A percentile compares a stretch with the other conserved stretches of the same genome.
Evolutionary conservation across 2,329 filamentous ascomycete species (phyloP).

Genomic region (Beauveria varroae): DNA sequence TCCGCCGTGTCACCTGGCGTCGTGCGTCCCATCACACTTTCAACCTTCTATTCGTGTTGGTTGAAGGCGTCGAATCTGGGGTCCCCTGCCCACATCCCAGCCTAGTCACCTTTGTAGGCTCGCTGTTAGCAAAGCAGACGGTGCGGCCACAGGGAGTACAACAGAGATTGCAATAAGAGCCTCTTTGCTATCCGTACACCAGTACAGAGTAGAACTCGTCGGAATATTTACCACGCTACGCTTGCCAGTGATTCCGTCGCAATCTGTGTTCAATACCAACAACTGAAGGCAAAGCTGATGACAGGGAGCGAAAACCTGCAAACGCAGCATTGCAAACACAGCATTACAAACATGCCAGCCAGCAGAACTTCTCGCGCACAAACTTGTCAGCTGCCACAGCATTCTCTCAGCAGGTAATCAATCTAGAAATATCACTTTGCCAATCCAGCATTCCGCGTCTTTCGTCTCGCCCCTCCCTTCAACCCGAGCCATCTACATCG

Average conservation of each 20-base stretch:
- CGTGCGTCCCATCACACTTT: not conserved
- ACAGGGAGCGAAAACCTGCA: not conserved
- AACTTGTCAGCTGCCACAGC: not conserved
- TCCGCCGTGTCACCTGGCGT: not conserved
- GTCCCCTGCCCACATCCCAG: constrained; percentile 2
- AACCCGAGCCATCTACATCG: not conserved
- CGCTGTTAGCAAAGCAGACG: not conserved
- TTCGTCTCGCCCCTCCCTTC: not conserved
- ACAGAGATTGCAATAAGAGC: not conserved
- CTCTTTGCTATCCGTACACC: not conserved
- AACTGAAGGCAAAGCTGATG: not conserved
- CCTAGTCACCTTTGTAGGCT: not conserved
- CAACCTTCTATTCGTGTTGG: not conserved
- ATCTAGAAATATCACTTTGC: not conserved
- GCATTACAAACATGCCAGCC: not conserved
- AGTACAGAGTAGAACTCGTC: not conserved
- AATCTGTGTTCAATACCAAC: not conserved
- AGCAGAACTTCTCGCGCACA: not conserved
- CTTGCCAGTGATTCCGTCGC: not conserved
- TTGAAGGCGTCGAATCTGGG: constrained; percentile 3
- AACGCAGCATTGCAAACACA: not conserved
- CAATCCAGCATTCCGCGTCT: not conserved
- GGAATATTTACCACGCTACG: not conserved
- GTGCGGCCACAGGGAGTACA: not conserved
- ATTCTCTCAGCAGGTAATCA: not conserved